Conservation (phyloP, 2,329 filamentous ascomycete species). For the Raffaelea ambrosiae region DNA sequence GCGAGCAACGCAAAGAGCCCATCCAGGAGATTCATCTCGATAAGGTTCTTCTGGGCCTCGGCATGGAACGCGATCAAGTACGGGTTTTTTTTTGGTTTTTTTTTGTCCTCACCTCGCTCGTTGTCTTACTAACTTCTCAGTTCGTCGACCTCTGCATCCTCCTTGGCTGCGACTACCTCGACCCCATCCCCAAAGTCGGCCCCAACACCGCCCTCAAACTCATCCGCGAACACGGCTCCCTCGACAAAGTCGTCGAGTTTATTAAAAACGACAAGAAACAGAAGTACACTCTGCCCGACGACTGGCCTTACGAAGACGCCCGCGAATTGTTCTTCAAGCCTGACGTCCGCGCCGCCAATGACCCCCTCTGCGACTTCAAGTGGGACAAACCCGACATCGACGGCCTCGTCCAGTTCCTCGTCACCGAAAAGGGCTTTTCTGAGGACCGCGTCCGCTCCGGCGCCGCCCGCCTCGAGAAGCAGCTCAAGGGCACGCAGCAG, state of each 20-base stretch:
- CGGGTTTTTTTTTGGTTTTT: conserved; percentile 8
- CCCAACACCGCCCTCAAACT: conserved; percentile 87
- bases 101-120: not conserved
- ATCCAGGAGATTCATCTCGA: conserved; percentile 91
- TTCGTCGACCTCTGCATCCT: conserved; percentile 98
- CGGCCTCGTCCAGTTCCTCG: conserved; percentile 80
- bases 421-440: conserved; percentile 91
- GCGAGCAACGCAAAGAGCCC: conserved; percentile 93
- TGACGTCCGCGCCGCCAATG: conserved; percentile 74
- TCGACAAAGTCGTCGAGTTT: conserved; percentile 79
- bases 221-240: conserved; percentile 80
- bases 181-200: conserved; percentile 90
- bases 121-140: conserved; percentile 31
- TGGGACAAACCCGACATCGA: conserved; percentile 93
- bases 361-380: conserved; percentile 90
- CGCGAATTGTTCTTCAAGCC: conserved; percentile 87
- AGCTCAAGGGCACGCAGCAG: conserved; percentile 84
- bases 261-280: conserved; percentile 69
- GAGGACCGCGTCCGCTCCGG: conserved; percentile 84
- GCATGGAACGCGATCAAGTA: conserved; percentile 82
- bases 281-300: conserved; percentile 82
- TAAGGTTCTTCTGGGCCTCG: conserved; percentile 76
- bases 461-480: conserved; percentile 76
- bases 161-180: conserved; percentile 94
- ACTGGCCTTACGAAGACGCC: conserved; percentile 92